phyloP scores from a whole-genome alignment of 768 basidiomycete species.

The Mycena capillaripes region DNA sequence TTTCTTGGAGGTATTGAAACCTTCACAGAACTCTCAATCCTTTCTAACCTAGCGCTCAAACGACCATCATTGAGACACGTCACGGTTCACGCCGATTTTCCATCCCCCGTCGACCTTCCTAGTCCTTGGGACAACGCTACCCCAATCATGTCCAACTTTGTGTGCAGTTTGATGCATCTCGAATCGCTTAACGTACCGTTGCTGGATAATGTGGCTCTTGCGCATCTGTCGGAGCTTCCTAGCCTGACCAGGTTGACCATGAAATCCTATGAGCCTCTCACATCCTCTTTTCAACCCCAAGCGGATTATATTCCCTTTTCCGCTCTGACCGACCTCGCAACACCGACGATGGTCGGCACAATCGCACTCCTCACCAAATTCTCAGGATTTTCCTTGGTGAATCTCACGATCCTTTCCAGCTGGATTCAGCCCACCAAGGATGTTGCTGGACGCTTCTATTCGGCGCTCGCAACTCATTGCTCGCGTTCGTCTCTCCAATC shows the following conservation, averaged over 20 bases:
- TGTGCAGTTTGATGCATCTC: background rate
- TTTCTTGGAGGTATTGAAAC: background rate
- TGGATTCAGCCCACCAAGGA: background rate
- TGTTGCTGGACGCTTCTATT: background rate
- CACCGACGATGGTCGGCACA: background rate
- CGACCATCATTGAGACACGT: background rate
- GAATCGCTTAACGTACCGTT: background rate
- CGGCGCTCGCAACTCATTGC: background rate
- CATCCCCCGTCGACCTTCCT: background rate
- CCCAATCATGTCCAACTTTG: background rate
- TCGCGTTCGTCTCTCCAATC: slow-evolving; percentile 3
- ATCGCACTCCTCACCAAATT: background rate
- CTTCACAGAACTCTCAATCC: background rate
- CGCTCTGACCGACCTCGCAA: background rate
- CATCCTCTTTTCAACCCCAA: background rate
- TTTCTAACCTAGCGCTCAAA: background rate
- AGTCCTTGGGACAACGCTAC: background rate
- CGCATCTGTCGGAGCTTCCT: slow-evolving; percentile 1
- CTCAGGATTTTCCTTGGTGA: background rate
- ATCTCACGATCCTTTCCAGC: background rate
- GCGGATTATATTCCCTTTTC: background rate
- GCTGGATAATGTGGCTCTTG: background rate
- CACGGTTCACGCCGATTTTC: background rate
- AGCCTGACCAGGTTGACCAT: background rate
- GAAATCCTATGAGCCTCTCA: background rate